A percentile compares a stretch with the other conserved stretches of the same genome.
phyloP scores from a whole-genome alignment of 129 eudicot species.

The Silybum marianum region DNA sequence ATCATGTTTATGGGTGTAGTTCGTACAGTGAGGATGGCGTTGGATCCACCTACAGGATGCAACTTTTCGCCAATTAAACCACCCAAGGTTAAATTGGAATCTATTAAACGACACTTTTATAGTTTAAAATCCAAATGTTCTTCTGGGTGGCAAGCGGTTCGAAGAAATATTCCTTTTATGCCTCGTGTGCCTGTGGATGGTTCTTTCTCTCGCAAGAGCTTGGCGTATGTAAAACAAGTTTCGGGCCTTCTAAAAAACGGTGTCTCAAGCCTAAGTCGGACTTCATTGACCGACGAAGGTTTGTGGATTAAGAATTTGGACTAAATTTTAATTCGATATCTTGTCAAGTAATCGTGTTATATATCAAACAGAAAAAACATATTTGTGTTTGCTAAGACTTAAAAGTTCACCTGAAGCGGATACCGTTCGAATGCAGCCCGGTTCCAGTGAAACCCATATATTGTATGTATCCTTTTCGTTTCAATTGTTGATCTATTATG shows the following conservation, averaged over 20 bases:
- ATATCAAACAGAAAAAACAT: conserved; percentile 54
- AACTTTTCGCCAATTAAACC: conserved; percentile 57
- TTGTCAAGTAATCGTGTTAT: conserved; percentile 5
- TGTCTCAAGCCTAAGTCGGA: conserved; percentile 62
- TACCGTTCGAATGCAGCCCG: conserved; percentile 76
- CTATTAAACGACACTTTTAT: conserved; percentile 44
- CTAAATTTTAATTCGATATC: neutral
- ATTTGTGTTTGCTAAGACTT: conserved; percentile 61
- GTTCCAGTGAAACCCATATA: conserved; percentile 73
- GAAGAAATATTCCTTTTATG: conserved; percentile 50
- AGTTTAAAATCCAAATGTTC: conserved; percentile 47
- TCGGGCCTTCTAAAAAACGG: conserved; percentile 78
- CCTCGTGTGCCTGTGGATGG: conserved; percentile 52
- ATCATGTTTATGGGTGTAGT: conserved; percentile 48
- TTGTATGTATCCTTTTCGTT: conserved; percentile 52
- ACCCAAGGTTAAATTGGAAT: conserved; percentile 58
- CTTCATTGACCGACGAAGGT: conserved; percentile 80
- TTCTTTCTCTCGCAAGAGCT: conserved; percentile 73
- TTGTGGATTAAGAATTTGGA: neutral
- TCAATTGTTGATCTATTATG: neutral
- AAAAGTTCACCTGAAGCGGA: conserved; percentile 79
- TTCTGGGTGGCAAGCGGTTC: conserved; percentile 75
- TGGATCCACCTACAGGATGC: conserved; percentile 84
- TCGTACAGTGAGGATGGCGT: conserved; percentile 75
- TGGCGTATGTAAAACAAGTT: conserved; percentile 78